These are phyloP conservation scores for Carex littledalei DNA, from an alignment of 176 grass and related monocot genomes.

Conservation along the genomic window DNA sequence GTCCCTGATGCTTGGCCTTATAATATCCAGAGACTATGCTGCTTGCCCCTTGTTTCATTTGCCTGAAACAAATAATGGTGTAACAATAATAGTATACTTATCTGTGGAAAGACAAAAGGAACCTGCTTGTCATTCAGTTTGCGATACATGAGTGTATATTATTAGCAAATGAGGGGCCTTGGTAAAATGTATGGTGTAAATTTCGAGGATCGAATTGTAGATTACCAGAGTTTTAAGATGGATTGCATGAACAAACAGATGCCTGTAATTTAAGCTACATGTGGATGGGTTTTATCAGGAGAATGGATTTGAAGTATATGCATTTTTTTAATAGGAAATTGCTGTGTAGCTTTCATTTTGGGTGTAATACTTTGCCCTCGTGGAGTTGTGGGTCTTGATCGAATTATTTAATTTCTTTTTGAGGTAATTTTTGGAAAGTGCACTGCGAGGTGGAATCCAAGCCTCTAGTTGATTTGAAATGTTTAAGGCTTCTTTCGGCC, in stretches of 20 bases:
- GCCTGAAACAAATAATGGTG: constrained; percentile 11
- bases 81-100: neutral
- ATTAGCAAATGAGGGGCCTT: neutral
- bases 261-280: neutral
- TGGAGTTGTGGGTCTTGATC: neutral
- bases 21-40: constrained; percentile 46
- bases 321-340: neutral
- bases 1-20: constrained; percentile 37
- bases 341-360: neutral
- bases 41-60: neutral
- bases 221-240: neutral
- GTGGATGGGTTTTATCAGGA: neutral
- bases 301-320: neutral
- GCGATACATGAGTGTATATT: neutral
- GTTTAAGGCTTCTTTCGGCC: neutral
- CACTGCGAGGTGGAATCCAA: neutral
- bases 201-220: neutral
- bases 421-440: neutral
- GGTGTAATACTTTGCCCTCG: neutral
- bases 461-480: neutral
- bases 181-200: neutral
- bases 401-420: neutral
- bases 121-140: neutral
- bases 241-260: neutral
- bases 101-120: neutral